phyloP scores from a whole-genome alignment of 129 eudicot species.

The Arctium minus region DNA sequence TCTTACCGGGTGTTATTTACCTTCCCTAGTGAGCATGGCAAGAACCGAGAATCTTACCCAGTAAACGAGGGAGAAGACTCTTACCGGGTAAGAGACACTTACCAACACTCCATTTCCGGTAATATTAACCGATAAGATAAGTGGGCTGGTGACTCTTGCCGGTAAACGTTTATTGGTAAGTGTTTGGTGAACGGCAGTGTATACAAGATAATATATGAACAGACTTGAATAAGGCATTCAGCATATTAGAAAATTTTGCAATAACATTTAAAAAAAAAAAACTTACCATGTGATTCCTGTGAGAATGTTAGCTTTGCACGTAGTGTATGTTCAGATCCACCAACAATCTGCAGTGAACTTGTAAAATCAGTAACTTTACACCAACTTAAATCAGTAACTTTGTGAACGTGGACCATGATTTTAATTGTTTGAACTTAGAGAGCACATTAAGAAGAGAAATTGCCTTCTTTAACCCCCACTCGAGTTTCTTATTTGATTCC shows the following conservation, averaged over 20 bases:
- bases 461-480: constrained; percentile 91
- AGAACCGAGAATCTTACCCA: no score
- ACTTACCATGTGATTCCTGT: constrained; percentile 86
- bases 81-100: no score
- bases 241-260: not conserved
- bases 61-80: no score
- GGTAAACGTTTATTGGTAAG: no score
- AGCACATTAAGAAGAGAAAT: constrained; percentile 8
- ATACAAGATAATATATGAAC: not conserved
- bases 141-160: no score
- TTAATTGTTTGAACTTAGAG: not conserved
- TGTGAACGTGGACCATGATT: not conserved
- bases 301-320: constrained; percentile 91
- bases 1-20: no score
- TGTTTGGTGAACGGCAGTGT: no score
- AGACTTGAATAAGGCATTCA: not conserved
- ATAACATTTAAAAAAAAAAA: not conserved
- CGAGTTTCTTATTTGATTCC: constrained; percentile 78
- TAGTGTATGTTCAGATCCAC: constrained; percentile 94
- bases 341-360: constrained; percentile 62
- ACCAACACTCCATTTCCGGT: no score
- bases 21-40: no score
- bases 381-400: not conserved
- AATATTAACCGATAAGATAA: no score
- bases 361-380: constrained; percentile 24